A percentile compares a stretch with the other conserved stretches of the same genome.
These are phyloP conservation scores for Tanacetum coccineum DNA, from an alignment of 129 eudicot species.

Conservation along the genomic window DNA sequence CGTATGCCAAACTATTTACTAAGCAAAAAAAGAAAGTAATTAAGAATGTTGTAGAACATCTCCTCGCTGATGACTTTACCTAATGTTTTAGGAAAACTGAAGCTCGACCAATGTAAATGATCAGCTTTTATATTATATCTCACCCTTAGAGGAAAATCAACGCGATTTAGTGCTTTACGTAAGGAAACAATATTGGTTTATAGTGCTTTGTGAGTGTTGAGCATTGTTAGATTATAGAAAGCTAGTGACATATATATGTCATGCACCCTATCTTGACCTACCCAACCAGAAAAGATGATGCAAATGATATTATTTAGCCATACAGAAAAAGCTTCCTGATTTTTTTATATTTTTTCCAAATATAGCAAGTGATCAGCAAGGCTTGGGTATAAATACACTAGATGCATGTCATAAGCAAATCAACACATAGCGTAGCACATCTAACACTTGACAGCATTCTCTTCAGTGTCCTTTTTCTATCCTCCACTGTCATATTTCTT, in stretches of 20 bases:
- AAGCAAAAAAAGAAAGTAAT: background rate
- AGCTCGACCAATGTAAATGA: conserved; percentile 19
- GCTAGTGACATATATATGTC: conserved; percentile 36
- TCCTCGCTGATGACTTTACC: conserved; percentile 15
- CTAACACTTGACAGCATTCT: conserved; percentile 22
- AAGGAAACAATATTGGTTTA: conserved; percentile 22
- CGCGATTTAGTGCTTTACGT: conserved; percentile 34
- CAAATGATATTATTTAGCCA: conserved; percentile 15
- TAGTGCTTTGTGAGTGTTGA: conserved; percentile 41
- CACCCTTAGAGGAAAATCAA: background rate
- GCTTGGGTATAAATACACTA: conserved; percentile 30
- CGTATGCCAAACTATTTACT: background rate
- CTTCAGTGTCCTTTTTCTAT: background rate
- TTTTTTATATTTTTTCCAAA: conserved; percentile 9
- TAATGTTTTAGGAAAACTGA: conserved; percentile 19
- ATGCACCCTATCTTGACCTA: conserved; percentile 49
- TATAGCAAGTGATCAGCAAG: conserved; percentile 25
- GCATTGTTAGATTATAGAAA: conserved; percentile 31
- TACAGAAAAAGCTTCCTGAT: conserved; percentile 18
- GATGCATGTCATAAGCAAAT: conserved; percentile 12
- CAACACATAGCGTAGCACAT: conserved; percentile 16
- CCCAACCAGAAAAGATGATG: conserved; percentile 34
- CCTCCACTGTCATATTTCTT: background rate
- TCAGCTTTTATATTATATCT: conserved; percentile 15
- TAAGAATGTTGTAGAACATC: background rate